Base-by-base conservation (phyloP, 495 filamentous ascomycete species). In the Evernia prunastri region DNA sequence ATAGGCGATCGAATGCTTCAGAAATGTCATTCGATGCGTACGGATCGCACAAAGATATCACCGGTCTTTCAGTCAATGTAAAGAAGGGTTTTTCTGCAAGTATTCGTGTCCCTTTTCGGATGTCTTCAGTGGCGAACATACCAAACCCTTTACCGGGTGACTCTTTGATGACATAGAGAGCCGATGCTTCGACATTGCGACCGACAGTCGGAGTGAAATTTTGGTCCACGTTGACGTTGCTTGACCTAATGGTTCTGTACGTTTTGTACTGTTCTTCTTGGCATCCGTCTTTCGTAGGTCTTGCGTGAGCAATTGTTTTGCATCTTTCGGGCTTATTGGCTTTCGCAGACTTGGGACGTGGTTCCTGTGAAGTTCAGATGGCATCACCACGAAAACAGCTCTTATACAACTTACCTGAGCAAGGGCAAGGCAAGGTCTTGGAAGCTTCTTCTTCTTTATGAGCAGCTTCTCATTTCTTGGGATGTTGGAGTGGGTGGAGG, bases 41-140 rank as follows among this genome's bases (percentile, higher is more conserved):
- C 27, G 45, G 23, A 12, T 51, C 45, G 10, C 23, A 51, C 45
- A 7, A 25, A 51, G 45, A 51, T 27, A 25, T 4, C 25, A 13
- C 23, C 12, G 45, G 45, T 25, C 23, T 29, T 51, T 51, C 12
- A 23, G 45, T 27, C 45, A 51, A 27, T 12, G 23, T 27, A 23
- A 59, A 59, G 27, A 59, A 42, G 17, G 57, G 57, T 15, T 59
- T 59, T 29, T 59, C 57, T 17, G 25, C 36, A 39, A 59, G 57
- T 3, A 59, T 59, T 2, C 57, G 33, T 59, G 57, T 59, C 33
- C 57, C 57, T 59, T 59, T 59, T 25, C n/a, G n/a, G 18, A 59
- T 64, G 35, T 65, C 25, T 27, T 25, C 7, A 7, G 45, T 10
- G 3, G 45, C 23, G 23, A 51, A 51, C 45, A 51, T 51, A 0